Evolutionary conservation across 305 asterid species (phyloP).

Genomic region (Fraxinus sp.): DNA sequence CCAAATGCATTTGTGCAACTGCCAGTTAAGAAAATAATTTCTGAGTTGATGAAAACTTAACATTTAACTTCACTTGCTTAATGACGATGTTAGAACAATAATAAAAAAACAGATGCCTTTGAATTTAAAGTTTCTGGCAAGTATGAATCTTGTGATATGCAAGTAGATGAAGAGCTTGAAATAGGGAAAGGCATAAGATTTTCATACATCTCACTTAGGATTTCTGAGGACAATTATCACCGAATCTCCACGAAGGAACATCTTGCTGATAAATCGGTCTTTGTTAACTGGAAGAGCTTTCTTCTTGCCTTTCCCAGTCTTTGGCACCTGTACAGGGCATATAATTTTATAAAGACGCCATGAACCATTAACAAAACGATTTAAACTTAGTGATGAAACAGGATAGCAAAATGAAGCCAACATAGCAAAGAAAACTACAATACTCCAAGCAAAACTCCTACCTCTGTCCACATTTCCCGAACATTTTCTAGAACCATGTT

Average conservation of each 20-base stretch:
- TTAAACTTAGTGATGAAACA: conserved; percentile 1
- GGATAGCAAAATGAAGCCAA: background rate
- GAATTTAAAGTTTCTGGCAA: background rate
- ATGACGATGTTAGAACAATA: background rate
- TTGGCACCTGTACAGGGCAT: conserved; percentile 53
- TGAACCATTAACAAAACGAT: background rate
- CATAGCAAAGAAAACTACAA: background rate
- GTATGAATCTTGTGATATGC: background rate
- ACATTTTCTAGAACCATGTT: conserved; percentile 92
- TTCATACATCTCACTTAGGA: conserved; percentile 57
- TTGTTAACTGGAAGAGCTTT: conserved; percentile 88
- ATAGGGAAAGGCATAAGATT: conserved; percentile 3
- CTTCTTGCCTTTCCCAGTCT: conserved; percentile 95
- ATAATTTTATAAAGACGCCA: background rate
- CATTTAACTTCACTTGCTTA: background rate
- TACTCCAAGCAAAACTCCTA: conserved; percentile 21
- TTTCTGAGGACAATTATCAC: conserved; percentile 86
- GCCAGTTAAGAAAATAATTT: background rate
- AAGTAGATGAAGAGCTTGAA: background rate
- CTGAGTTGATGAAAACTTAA: background rate
- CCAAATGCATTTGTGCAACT: background rate
- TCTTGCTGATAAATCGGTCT: conserved; percentile 84
- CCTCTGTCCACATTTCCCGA: conserved; percentile 98
- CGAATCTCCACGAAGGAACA: conserved; percentile 95
- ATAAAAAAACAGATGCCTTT: background rate